These are phyloP conservation scores for Fusarium sp. DNA, from an alignment of 2,329 filamentous ascomycete genomes.

Conservation along the genomic window DNA sequence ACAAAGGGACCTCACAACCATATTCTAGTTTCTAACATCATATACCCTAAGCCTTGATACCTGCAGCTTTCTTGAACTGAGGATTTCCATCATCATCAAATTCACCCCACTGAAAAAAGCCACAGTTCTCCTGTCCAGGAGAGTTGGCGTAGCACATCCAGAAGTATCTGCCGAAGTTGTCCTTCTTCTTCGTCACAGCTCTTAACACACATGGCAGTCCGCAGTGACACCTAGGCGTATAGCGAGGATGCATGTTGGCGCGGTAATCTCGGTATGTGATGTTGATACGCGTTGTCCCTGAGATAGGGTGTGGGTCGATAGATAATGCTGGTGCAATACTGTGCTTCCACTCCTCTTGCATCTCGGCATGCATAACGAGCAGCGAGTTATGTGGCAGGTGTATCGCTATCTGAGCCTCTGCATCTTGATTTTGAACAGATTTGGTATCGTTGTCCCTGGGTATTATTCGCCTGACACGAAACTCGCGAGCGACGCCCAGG, in stretches of 20 bases:
- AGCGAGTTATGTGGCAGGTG: conserved; percentile 95
- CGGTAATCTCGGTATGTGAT: conserved; percentile 94
- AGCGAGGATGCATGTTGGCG: conserved; percentile 78
- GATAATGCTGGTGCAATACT: conserved; percentile 79
- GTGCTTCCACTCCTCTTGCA: conserved; percentile 98
- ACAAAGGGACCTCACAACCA: not conserved
- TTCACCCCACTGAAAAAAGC: conserved; percentile 86
- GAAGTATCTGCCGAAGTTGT: conserved; percentile 85
- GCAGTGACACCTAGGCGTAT: conserved; percentile 84
- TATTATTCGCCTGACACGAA: conserved; percentile 84
- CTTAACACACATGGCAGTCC: conserved; percentile 76
- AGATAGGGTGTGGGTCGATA: conserved; percentile 86
- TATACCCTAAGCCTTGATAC: not conserved
- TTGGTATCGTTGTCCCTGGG: conserved; percentile 66
- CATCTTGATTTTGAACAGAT: conserved; percentile 66
- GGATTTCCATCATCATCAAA: conserved; percentile 91
- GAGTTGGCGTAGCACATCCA: conserved; percentile 92
- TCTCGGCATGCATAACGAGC: conserved; percentile 95
- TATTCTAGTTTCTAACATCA: not conserved
- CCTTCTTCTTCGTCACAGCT: conserved; percentile 83
- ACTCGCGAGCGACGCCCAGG: conserved; percentile 92
- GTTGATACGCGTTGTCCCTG: conserved; percentile 87
- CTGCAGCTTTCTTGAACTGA: conserved; percentile 32
- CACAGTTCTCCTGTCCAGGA: conserved; percentile 76
- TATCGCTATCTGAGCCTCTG: conserved; percentile 88